Conservation (phyloP, 2,329 filamentous ascomycete genomes). For the Myotisia sp. region DNA sequence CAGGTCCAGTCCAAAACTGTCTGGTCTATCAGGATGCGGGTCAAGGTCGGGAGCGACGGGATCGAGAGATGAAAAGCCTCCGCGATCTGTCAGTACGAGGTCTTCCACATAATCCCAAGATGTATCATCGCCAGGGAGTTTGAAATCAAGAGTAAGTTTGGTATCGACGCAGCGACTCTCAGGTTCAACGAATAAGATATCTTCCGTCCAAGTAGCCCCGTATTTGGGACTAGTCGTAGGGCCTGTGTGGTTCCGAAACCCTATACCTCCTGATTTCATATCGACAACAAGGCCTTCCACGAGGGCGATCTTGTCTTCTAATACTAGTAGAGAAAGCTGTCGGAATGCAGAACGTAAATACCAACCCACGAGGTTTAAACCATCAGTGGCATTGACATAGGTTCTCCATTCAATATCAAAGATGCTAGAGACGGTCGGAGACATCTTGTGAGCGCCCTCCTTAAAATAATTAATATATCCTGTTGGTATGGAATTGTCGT, state of each 20-base stretch:
- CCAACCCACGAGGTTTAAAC: slow-evolving; percentile 16
- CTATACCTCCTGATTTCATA: slow-evolving; percentile 28
- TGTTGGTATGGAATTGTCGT: slow-evolving; percentile 20
- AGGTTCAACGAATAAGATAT: slow-evolving; percentile 36
- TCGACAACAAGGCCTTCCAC: slow-evolving; percentile 35
- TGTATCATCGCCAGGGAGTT: slow-evolving; percentile 12
- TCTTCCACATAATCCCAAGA: slow-evolving; percentile 10
- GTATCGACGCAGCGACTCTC: slow-evolving; percentile 32
- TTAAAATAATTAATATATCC: slow-evolving; percentile 19
- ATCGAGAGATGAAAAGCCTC: slow-evolving; percentile 31
- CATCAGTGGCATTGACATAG: slow-evolving; percentile 14
- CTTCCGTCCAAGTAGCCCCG: slow-evolving; percentile 34
- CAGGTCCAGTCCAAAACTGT: slow-evolving; percentile 25
- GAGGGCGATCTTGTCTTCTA: slow-evolving; percentile 20
- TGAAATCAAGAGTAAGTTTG: slow-evolving; percentile 29
- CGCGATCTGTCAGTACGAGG: slow-evolving; percentile 27
- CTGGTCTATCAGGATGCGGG: too few relatives aligned
- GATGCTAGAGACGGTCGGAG: slow-evolving; percentile 26
- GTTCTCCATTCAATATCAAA: slow-evolving; percentile 31
- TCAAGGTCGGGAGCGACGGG: too few relatives aligned
- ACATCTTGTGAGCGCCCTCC: slow-evolving; percentile 21
- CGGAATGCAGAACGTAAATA: slow-evolving; percentile 21
- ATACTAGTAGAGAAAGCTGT: slow-evolving; percentile 19
- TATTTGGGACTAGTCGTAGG: slow-evolving; percentile 18
- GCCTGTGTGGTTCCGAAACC: slow-evolving; percentile 33